phyloP scores from a whole-genome alignment of 805 yeast species.

The Pichia kluyveri region DNA sequence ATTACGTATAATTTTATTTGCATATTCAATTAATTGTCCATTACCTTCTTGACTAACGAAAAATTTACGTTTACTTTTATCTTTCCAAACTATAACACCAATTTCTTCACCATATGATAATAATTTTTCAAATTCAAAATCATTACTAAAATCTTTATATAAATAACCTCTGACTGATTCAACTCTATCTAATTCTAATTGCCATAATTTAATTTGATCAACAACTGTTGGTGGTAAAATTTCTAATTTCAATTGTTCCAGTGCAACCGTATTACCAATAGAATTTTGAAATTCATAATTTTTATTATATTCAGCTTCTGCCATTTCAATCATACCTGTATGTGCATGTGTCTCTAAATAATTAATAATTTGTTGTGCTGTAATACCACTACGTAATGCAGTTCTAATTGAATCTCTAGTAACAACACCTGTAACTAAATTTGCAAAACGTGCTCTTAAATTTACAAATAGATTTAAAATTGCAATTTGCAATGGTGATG shows the following conservation, averaged over 20 bases:
- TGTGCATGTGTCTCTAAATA: slow-evolving; percentile 90
- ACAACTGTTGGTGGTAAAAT: slow-evolving; percentile 91
- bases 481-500: slow-evolving; percentile 92
- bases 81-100: slow-evolving; percentile 88
- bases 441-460: slow-evolving; percentile 73
- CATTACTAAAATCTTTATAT: slow-evolving; percentile 75
- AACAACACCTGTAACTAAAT: slow-evolving; percentile 88
- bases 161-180: slow-evolving; percentile 79
- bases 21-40: slow-evolving; percentile 84
- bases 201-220: slow-evolving; percentile 95
- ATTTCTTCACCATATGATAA: slow-evolving; percentile 78
- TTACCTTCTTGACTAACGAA: slow-evolving; percentile 87
- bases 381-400: slow-evolving; percentile 81
- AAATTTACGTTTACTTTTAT: slow-evolving; percentile 56
- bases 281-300: slow-evolving; percentile 55
- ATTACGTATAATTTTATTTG: slow-evolving; percentile 48
- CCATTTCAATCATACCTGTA: slow-evolving; percentile 73
- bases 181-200: slow-evolving; percentile 87
- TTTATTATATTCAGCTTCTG: slow-evolving; percentile 60
- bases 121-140: slow-evolving; percentile 64
- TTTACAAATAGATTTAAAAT: slow-evolving; percentile 83
- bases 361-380: slow-evolving; percentile 88
- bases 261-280: slow-evolving; percentile 28
- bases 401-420: slow-evolving; percentile 85
- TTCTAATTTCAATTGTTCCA: slow-evolving; percentile 42